Evolutionary conservation across 23 red algal genomes (phyloP).

Genomic region (Chondrus crispus): DNA sequence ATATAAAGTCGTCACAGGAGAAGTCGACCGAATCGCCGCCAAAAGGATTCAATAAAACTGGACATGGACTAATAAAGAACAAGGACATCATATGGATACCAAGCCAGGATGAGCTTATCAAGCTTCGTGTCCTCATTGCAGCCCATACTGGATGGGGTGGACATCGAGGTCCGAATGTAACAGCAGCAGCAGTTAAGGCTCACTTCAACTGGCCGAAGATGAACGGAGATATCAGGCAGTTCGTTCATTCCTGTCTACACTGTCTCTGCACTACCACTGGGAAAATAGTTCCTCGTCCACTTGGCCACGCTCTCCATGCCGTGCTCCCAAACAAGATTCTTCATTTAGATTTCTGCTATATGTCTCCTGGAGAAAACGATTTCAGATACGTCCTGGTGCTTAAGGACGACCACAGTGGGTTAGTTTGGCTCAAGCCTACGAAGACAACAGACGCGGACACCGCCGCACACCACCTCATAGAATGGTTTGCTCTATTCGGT

Average conservation of each 20-base stretch:
- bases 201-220: not conserved
- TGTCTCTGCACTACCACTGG: not conserved
- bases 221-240: not conserved
- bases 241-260: conserved; percentile 27
- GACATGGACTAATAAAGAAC: not conserved
- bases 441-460: not conserved
- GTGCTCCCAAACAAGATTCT: not conserved
- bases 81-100: conserved; percentile 4
- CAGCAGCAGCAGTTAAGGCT: not conserved
- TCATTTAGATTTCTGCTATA: conserved; percentile 12
- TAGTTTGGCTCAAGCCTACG: not conserved
- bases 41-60: not conserved
- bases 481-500: conserved; percentile 1
- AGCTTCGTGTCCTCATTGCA: conserved; percentile 1
- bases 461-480: not conserved
- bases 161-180: not conserved
- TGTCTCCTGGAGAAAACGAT: not conserved
- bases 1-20: not conserved
- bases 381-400: conserved; percentile 11
- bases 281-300: not conserved
- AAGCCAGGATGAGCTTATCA: not conserved
- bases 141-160: not conserved
- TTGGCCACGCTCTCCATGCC: not conserved
- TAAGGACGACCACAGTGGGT: conserved; percentile 5
- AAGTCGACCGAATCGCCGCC: not conserved